A percentile compares a stretch with the other conserved stretches of the same genome.
Evolutionary conservation across 495 filamentous ascomycete genomes (phyloP).

Genomic region (Tuber umbilicatum): DNA sequence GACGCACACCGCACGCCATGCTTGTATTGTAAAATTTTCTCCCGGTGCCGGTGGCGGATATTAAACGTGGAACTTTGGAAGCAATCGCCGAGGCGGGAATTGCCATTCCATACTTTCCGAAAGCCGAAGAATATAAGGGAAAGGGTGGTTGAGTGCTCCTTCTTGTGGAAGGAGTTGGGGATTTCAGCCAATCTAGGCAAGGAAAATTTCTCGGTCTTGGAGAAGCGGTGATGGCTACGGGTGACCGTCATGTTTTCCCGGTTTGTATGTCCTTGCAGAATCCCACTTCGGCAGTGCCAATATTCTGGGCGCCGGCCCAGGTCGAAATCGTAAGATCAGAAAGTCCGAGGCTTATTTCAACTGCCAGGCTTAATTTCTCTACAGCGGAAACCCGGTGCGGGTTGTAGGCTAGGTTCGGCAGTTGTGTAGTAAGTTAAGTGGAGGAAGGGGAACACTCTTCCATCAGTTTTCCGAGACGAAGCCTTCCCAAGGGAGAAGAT

Average conservation of each 20-base stretch:
- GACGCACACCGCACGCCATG: not conserved
- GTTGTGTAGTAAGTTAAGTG: not conserved
- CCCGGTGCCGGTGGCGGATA: not conserved
- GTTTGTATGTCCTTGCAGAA: not conserved
- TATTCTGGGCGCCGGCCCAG: not conserved
- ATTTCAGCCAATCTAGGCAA: not conserved
- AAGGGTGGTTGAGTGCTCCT: not conserved
- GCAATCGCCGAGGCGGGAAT: not conserved
- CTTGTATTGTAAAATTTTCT: not conserved
- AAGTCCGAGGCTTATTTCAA: not conserved
- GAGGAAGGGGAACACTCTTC: not conserved
- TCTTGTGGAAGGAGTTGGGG: not conserved
- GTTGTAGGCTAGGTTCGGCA: not conserved
- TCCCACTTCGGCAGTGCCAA: not conserved
- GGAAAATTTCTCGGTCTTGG: not conserved
- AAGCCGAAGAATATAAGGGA: not conserved
- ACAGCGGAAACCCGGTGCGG: no score
- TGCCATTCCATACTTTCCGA: not conserved
- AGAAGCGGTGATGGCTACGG: not conserved
- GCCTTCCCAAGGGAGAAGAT: not conserved
- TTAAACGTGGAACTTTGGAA: not conserved
- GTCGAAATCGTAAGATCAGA: not conserved
- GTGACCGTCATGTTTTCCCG: not conserved
- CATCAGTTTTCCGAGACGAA: not conserved
- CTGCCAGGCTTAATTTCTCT: not conserved